A percentile compares a stretch with the other conserved stretches of the same genome.
Conservation (phyloP, 441 rosid genomes). For the Aleurites moluccanus region DNA sequence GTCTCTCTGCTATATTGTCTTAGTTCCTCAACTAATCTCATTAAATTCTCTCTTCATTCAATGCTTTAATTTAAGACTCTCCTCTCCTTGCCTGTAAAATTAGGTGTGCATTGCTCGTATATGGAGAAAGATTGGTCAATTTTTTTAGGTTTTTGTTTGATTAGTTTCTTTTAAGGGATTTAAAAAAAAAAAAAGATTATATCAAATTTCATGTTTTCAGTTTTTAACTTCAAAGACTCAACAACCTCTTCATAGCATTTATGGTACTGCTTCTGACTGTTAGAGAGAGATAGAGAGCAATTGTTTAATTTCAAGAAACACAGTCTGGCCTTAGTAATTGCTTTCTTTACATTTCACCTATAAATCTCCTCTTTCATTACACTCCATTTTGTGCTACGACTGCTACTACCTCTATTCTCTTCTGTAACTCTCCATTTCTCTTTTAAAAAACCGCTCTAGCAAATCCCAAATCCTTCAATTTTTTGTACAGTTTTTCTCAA, state of each 20-base stretch:
- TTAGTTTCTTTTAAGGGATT: not conserved
- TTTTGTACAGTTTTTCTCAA: not conserved
- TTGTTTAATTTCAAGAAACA: slow-evolving; percentile 37
- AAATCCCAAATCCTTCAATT: not conserved
- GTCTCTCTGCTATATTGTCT: slow-evolving; percentile 18
- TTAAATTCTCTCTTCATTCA: slow-evolving; percentile 54
- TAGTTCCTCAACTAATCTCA: slow-evolving; percentile 74
- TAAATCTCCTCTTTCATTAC: slow-evolving; percentile 43
- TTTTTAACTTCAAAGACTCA: slow-evolving; percentile 39
- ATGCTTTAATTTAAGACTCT: slow-evolving; percentile 43
- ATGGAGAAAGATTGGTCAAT: not conserved
- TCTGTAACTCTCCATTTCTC: not conserved
- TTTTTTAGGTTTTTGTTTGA: not conserved
- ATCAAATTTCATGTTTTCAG: not conserved
- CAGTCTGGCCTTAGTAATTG: slow-evolving; percentile 66
- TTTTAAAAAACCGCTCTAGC: too few relatives aligned
- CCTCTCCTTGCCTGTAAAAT: slow-evolving; percentile 39
- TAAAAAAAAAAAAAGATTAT: not conserved
- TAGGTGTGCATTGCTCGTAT: slow-evolving; percentile 33
- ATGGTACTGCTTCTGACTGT: slow-evolving; percentile 38
- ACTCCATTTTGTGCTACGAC: slow-evolving; percentile 25
- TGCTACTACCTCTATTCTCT: slow-evolving; percentile 3
- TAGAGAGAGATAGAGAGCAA: slow-evolving; percentile 22
- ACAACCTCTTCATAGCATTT: slow-evolving; percentile 56
- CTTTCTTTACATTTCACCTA: slow-evolving; percentile 53